phyloP scores from a whole-genome alignment of 306 rosid species.

The Prunus dulcis region DNA sequence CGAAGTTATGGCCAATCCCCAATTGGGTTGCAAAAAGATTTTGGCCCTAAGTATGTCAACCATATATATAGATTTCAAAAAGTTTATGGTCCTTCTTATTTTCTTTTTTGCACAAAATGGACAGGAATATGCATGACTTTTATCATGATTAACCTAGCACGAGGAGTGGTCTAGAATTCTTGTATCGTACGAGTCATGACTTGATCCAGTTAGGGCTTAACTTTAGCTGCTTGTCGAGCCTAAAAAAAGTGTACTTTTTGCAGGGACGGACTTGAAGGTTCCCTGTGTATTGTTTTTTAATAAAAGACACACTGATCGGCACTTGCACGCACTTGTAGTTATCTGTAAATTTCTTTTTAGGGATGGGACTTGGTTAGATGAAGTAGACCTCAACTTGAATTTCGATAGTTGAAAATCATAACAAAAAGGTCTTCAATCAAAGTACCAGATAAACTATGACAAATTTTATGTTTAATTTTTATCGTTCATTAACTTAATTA shows the following conservation, averaged over 20 bases:
- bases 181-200: neutral
- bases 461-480: no score
- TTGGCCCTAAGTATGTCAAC: slow-evolving; percentile 43
- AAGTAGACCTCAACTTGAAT: no score
- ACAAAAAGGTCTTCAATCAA: no score
- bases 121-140: neutral
- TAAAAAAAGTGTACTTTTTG: neutral
- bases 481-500: no score
- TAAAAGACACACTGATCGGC: neutral
- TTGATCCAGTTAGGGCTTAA: neutral
- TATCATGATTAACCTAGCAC: neutral
- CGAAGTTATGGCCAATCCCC: slow-evolving; percentile 19
- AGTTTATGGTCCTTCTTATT: slow-evolving; percentile 2
- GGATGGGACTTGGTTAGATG: no score
- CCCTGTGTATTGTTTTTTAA: neutral
- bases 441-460: no score
- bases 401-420: no score
- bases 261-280: neutral
- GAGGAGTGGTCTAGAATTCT: neutral
- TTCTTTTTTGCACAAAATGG: neutral
- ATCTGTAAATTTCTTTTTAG: neutral
- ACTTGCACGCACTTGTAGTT: neutral
- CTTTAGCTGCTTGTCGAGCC: neutral
- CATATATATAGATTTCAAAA: slow-evolving; percentile 2
- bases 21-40: neutral